These are phyloP conservation scores for Mycena epipterygia DNA, from an alignment of 768 basidiomycete genomes.

Conservation along the genomic window DNA sequence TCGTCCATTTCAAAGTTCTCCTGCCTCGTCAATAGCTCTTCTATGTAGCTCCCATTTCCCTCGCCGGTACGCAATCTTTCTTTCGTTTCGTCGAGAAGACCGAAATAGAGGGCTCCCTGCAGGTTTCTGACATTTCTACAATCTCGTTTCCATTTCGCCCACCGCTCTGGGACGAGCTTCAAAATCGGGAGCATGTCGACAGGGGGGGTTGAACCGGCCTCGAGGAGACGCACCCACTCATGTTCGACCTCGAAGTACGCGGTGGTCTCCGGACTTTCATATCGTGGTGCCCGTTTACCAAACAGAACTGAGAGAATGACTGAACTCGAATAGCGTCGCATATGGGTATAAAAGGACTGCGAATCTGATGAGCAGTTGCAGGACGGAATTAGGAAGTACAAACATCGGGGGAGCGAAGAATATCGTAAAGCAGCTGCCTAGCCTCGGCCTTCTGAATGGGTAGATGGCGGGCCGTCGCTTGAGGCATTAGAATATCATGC, in stretches of 20 bases:
- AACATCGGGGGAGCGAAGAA: conserved; percentile 20
- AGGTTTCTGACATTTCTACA: conserved; percentile 36
- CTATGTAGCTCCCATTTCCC: conserved; percentile 49
- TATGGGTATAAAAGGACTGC: conserved; percentile 46
- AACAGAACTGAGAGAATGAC: conserved; percentile 47
- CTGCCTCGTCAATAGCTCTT: conserved; percentile 41
- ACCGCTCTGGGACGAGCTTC: conserved; percentile 49
- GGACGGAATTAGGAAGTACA: not conserved
- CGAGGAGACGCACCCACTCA: conserved; percentile 43
- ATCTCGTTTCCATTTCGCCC: conserved; percentile 50
- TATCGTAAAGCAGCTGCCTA: conserved; percentile 25
- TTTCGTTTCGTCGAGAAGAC: conserved; percentile 43
- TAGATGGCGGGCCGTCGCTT: conserved; percentile 37
- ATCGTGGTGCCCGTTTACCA: conserved; percentile 47
- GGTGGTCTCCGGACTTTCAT: conserved; percentile 39
- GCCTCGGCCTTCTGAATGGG: conserved; percentile 41
- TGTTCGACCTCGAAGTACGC: conserved; percentile 45
- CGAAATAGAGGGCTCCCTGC: conserved; percentile 47
- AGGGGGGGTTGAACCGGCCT: conserved; percentile 50
- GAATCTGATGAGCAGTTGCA: not conserved
- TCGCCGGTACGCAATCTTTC: conserved; percentile 42
- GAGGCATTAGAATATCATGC: conserved; percentile 37
- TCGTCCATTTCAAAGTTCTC: conserved; percentile 16
- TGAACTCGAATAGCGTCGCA: conserved; percentile 48
- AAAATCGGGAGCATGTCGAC: conserved; percentile 52